Conservation (phyloP, 352 stramenopile genomes). For the Phytophthora lateralis region DNA sequence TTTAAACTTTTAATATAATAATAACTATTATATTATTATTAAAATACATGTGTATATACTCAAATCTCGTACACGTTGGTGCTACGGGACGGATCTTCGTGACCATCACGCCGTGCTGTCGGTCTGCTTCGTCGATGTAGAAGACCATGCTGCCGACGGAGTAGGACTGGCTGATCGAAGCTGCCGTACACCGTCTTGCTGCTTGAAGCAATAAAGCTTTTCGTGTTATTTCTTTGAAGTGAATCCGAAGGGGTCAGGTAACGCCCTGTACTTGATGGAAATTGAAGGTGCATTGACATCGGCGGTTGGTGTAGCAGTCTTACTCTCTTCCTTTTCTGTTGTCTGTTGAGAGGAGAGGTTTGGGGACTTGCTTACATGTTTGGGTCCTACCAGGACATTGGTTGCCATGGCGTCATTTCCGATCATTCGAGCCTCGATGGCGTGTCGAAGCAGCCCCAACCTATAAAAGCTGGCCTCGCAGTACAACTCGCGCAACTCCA, state of each 20-base stretch:
- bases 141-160: conserved; percentile 43
- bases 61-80: conserved; percentile 42
- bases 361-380: conserved; percentile 1
- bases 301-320: background rate
- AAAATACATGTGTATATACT: no score
- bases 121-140: conserved; percentile 33
- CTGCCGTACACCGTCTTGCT: conserved; percentile 53
- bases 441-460: conserved; percentile 68
- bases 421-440: conserved; percentile 81
- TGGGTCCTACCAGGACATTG: conserved; percentile 20
- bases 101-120: no score
- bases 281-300: conserved; percentile 7
- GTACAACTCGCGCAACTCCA: conserved; percentile 76
- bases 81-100: conserved; percentile 31
- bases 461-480: conserved; percentile 82
- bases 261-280: conserved; percentile 52
- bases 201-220: no score
- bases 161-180: conserved; percentile 45
- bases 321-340: conserved; percentile 5
- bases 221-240: conserved; percentile 51
- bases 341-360: background rate
- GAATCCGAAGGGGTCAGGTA: conserved; percentile 74
- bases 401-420: conserved; percentile 52
- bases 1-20: no score
- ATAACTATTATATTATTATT: no score